Evolutionary conservation across 306 rosid species (phyloP), one percentile per base, ranked within the genome.

Genomic region (Malus asiatica): DNA sequence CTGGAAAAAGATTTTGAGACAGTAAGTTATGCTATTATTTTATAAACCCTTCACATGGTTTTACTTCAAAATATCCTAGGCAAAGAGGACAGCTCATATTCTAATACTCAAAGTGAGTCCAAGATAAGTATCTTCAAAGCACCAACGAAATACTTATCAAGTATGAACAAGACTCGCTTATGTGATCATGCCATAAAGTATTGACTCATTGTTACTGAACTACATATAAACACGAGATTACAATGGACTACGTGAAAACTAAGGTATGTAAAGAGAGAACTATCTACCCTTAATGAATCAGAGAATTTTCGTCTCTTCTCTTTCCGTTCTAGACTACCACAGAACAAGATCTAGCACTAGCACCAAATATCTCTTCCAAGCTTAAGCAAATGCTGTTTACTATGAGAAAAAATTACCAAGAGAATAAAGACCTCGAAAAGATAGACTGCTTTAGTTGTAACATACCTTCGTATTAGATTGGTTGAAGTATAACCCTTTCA

Each of bases 401-500:
- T 23, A 18, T 23, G 51, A 53, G 25, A 10, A 65, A 30, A 62
- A 60, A 35, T 11, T 76, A 66, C 27, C 11, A 66, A 25, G 46
- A 45, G 11, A 53, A 66, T 30, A 42, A 13, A 23, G 53, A 42
- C 48, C 10, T 57, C 14, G 55, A 45, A n/a, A 32, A 22, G 18
- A 22, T 45, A 19, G 44, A 33, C 64, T 70, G 20, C 53, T 29
- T 60, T 38, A 29, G 20, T 62, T 27, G 12, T 22, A 59, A 73
- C 80, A 73, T 88, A 96, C 99, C 99, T 96, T 96, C 9, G 88
- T 38, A 32, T 78, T 88, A 77, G 99, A 92, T 70, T 92, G 99
- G 84, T 92, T 89, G 89, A 96, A 96, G 83, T 92, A 96, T 72
- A 96, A 75, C 75, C 96, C 98, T 80, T 90, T 96, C 96, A 89